Evolutionary conservation across 148 eudicot genomes (phyloP).

Genomic region (Simmondsia chinensis): DNA sequence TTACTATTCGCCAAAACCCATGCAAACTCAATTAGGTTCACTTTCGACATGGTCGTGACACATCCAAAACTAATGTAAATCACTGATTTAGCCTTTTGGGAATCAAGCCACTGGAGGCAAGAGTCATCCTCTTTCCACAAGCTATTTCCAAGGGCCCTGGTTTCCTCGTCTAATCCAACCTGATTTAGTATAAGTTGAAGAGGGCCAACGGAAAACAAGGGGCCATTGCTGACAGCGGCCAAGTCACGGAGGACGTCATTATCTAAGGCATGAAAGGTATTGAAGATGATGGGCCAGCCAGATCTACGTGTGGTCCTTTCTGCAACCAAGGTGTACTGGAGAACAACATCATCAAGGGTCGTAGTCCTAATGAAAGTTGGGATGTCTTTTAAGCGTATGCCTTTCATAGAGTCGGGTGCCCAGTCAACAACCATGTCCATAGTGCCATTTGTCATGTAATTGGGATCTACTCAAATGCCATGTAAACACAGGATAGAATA

Average conservation of each 20-base stretch:
- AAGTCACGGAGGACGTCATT: neutral
- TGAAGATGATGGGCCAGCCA: constrained; percentile 5
- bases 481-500: too few relatives aligned
- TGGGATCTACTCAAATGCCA: constrained; percentile 6
- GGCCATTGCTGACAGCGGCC: neutral
- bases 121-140: constrained; percentile 5
- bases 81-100: neutral
- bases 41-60: neutral
- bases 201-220: constrained; percentile 9
- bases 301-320: neutral
- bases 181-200: constrained; percentile 3
- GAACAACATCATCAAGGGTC: neutral
- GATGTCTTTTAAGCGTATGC: constrained; percentile 1
- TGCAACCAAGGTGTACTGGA: neutral
- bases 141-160: neutral
- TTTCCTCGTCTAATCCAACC: neutral
- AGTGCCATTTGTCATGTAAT: constrained; percentile 9
- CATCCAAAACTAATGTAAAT: constrained; percentile 15
- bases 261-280: constrained; percentile 12
- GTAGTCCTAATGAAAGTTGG: constrained; percentile 9
- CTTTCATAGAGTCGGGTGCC: neutral
- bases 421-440: constrained; percentile 3
- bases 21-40: constrained; percentile 9
- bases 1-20: constrained; percentile 15
- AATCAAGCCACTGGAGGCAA: constrained; percentile 13